Percentiles rank a stretch among this genome's conserved stretches.
These are phyloP conservation scores for Corymbia citriodora DNA, from an alignment of 441 rosid species.

Conservation along the genomic window DNA sequence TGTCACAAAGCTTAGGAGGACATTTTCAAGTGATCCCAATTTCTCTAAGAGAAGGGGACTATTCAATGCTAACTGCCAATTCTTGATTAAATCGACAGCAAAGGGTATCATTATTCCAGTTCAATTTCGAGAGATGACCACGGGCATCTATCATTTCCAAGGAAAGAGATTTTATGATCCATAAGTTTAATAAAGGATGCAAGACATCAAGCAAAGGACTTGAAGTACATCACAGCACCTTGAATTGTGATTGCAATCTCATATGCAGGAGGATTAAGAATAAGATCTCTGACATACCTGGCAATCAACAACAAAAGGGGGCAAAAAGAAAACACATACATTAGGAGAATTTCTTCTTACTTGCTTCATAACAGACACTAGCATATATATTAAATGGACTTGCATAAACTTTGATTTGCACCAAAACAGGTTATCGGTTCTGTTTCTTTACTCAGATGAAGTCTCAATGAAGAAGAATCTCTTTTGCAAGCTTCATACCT, in stretches of 20 bases:
- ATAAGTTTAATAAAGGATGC: neutral
- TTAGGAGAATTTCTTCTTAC: neutral
- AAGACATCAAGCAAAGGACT: neutral
- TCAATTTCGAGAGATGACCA: neutral
- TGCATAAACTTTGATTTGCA: neutral
- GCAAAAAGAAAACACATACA: neutral
- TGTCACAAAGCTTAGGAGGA: neutral
- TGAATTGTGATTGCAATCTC: conserved; percentile 89
- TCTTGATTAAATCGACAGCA: neutral
- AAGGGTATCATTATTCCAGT: neutral
- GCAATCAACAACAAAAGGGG: conserved; percentile 7
- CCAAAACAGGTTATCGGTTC: neutral
- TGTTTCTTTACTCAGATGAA: neutral
- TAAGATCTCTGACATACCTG: conserved; percentile 91
- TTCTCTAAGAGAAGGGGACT: neutral
- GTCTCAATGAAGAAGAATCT: neutral
- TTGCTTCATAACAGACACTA: neutral
- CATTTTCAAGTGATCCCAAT: neutral
- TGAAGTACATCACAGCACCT: conserved; percentile 31
- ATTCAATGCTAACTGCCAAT: neutral
- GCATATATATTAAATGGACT: neutral
- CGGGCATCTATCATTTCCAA: neutral
- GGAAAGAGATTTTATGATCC: neutral
- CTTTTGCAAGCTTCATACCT: neutral
- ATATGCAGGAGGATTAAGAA: conserved; percentile 93